Evolutionary conservation across 1,139 yeast species (phyloP).

Genomic region (Blastobotrys aristatus): DNA sequence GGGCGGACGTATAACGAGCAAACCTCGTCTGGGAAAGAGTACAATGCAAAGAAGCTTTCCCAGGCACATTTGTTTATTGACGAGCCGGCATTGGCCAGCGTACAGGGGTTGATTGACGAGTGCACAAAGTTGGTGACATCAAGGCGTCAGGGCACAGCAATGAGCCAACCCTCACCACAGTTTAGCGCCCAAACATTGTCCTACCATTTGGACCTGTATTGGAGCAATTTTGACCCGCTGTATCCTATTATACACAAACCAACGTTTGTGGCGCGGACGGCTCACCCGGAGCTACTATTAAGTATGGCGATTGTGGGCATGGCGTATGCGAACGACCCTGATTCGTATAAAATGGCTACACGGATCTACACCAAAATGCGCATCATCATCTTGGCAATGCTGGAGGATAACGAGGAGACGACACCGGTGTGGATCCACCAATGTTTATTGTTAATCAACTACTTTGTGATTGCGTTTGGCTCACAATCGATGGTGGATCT

Average conservation of each 20-base stretch:
- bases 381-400: constrained; percentile 25
- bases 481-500: constrained; percentile 27
- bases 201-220: constrained; percentile 29
- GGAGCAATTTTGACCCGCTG: constrained; percentile 34
- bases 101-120: constrained; percentile 18
- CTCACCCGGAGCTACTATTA: constrained; percentile 30
- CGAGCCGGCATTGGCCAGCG: constrained; percentile 5
- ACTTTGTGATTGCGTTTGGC: constrained; percentile 31
- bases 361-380: constrained; percentile 26
- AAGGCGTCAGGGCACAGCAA: constrained; percentile 7
- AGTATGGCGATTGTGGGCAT: constrained; percentile 36
- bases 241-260: constrained; percentile 37
- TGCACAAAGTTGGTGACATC: constrained; percentile 15
- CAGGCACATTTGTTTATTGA: constrained; percentile 12
- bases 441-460: constrained; percentile 27
- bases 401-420: constrained; percentile 21
- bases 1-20: constrained; percentile 13
- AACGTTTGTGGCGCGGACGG: constrained; percentile 31
- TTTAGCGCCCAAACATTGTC: constrained; percentile 19
- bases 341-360: constrained; percentile 26
- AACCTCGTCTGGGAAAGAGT: background rate
- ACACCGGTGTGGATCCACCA: constrained; percentile 30
- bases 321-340: constrained; percentile 29
- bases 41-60: background rate
- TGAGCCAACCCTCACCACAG: constrained; percentile 8